phyloP scores from a whole-genome alignment of 1,139 yeast species.

The Yamadazyma aaseri region DNA sequence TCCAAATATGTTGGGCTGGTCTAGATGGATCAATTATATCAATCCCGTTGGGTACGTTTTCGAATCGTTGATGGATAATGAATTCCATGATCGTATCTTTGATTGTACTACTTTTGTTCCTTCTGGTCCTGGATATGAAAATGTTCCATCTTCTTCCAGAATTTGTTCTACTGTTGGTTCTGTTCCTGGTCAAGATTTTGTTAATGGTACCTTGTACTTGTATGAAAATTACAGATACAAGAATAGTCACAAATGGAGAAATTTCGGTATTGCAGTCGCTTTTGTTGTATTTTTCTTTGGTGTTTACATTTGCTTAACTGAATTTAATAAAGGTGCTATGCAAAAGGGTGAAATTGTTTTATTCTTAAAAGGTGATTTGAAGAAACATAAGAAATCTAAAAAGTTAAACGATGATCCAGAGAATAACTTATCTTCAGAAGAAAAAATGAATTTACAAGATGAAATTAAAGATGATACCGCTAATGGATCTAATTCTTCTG shows the following conservation, averaged over 20 bases:
- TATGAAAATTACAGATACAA: slow-evolving; percentile 44
- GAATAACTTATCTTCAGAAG: slow-evolving; percentile 14
- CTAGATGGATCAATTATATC: slow-evolving; percentile 58
- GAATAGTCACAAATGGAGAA: slow-evolving; percentile 75
- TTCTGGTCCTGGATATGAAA: slow-evolving; percentile 49
- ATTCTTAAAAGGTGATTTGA: slow-evolving; percentile 44
- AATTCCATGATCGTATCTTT: slow-evolving; percentile 49
- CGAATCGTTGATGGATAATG: slow-evolving; percentile 57
- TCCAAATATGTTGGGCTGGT: slow-evolving; percentile 62
- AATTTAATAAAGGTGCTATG: slow-evolving; percentile 68
- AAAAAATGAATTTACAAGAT: slow-evolving; percentile 21
- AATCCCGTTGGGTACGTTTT: slow-evolving; percentile 59
- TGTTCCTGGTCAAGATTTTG: slow-evolving; percentile 50
- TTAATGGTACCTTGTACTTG: slow-evolving; percentile 61
- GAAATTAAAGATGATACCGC: slow-evolving; percentile 17
- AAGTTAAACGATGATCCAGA: slow-evolving; percentile 15
- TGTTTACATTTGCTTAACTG: slow-evolving; percentile 58
- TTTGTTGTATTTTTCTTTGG: slow-evolving; percentile 54
- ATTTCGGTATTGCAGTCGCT: slow-evolving; percentile 67
- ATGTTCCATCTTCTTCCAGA: slow-evolving; percentile 26
- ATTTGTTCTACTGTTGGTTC: slow-evolving; percentile 70
- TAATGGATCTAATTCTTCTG: slow-evolving; percentile 15
- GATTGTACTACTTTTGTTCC: slow-evolving; percentile 48
- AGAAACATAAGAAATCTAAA: slow-evolving; percentile 23
- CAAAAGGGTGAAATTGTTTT: slow-evolving; percentile 82